These are phyloP conservation scores for Nitzschia sp. DNA, from an alignment of 108 stramenopile genomes.

Conservation along the genomic window DNA sequence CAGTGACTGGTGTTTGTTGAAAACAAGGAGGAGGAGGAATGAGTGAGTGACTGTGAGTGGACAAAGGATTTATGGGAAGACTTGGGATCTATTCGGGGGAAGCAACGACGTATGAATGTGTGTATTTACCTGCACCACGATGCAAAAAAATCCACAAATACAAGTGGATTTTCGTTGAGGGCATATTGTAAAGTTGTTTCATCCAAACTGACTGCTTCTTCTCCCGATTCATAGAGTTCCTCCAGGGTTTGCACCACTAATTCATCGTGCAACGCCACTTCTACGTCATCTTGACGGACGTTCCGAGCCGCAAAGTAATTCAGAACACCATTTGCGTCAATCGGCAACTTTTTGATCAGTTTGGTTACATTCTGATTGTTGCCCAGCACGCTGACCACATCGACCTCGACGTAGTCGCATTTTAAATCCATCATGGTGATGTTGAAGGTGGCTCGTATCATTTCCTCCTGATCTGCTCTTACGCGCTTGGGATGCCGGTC, in stretches of 20 bases:
- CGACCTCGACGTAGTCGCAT: slow-evolving; percentile 84
- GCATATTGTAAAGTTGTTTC: slow-evolving; percentile 38
- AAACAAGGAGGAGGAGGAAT: slow-evolving; percentile 13
- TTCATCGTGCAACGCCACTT: slow-evolving; percentile 58
- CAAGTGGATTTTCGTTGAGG: slow-evolving; percentile 31
- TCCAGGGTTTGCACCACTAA: slow-evolving; percentile 76
- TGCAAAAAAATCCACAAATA: slow-evolving; percentile 58
- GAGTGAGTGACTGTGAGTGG: background rate
- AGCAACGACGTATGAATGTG: slow-evolving; percentile 22
- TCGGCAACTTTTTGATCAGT: slow-evolving; percentile 86
- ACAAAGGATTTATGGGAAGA: background rate
- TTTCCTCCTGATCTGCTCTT: slow-evolving; percentile 26
- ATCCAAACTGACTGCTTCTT: slow-evolving; percentile 72
- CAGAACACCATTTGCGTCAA: slow-evolving; percentile 82
- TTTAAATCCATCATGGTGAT: slow-evolving; percentile 90
- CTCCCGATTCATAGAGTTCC: slow-evolving; percentile 80
- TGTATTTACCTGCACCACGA: slow-evolving; percentile 56
- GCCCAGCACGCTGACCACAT: slow-evolving; percentile 78
- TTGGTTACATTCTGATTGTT: slow-evolving; percentile 92
- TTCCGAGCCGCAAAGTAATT: slow-evolving; percentile 69
- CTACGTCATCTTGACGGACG: slow-evolving; percentile 61
- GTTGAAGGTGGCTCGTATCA: slow-evolving; percentile 83
- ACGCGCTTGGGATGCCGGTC: slow-evolving; percentile 7
- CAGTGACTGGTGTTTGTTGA: slow-evolving; percentile 78
- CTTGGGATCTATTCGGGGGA: background rate